Base-by-base conservation (phyloP, 768 basidiomycete species). In the Lentinula boryana region DNA sequence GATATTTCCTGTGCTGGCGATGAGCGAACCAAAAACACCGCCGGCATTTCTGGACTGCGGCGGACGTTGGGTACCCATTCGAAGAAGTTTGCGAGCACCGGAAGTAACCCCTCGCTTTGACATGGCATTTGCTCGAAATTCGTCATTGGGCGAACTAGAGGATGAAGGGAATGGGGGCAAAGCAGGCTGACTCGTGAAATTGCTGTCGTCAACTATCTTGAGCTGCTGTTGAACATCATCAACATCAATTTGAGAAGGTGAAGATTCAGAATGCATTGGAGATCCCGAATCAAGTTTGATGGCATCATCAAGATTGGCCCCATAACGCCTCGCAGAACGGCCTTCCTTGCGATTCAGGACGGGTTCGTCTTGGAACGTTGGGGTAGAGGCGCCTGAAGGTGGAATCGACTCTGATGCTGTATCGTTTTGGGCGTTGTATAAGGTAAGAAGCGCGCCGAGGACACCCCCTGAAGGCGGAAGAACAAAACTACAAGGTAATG, bases 11-110 rank as follows among this genome's bases (percentile, higher is more conserved):
- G 89, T 85, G 60, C 85, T 84, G 6, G 87, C 82, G 21, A 94
- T 84, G 38, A 93, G 79, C 4, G 88, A 80, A 0, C 87, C 89
- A 61, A 88, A 80, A 1, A 87, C 87, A 5, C 87, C 87, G 0
- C 77, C 87, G 21, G 77, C 78, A 64, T 74, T 84, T 61, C 79
- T 74, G 13, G 80, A 77, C 50, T 77, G 72, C 5, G 74, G 53
- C 4, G 73, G 72, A 21, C 60, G 60, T n/a, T 41, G 21, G 55
- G 52, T 49, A 6, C 46, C 44, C 33, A 58, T 27, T 35, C 57
- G 36, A 10, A 58, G 44, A 13, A 58, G 13, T n/a, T 46, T 50
- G 4, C 48, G 43, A 31, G 57, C 57, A 23, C 44, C 18, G 9
- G 57, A 48, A 2, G 27, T 49, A 16, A 58, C 15, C 32, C 57